These are phyloP conservation scores for Trichoderma hamatum DNA, from an alignment of 2,329 filamentous ascomycete genomes.

Conservation along the genomic window DNA sequence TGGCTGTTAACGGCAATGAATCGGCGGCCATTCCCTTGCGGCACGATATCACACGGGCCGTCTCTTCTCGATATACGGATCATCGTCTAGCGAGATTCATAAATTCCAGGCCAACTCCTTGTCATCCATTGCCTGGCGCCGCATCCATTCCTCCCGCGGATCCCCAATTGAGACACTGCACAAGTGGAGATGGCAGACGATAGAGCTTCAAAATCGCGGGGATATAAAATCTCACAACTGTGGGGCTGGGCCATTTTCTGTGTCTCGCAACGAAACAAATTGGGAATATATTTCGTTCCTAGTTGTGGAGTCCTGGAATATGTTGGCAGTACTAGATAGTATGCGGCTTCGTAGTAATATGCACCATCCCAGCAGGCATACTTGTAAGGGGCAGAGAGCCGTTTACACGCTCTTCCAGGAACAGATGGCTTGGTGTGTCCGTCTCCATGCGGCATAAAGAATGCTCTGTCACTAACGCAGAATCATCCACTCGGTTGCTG, in stretches of 20 bases:
- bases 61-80: neutral
- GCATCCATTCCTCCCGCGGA: conserved; percentile 6
- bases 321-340: too few relatives aligned
- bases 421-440: neutral
- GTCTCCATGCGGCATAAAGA: neutral
- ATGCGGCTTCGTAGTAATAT: neutral
- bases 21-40: neutral
- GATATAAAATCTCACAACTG: conserved; percentile 14
- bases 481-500: neutral
- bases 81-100: neutral
- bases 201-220: conserved; percentile 16
- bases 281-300: neutral
- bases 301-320: neutral
- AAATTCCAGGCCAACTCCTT: conserved; percentile 10
- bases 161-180: neutral
- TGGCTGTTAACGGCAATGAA: neutral
- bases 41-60: conserved; percentile 16
- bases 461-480: neutral
- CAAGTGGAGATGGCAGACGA: neutral
- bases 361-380: too few relatives aligned
- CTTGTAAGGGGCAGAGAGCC: neutral
- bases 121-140: conserved; percentile 10
- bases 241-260: conserved; percentile 6
- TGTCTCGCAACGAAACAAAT: neutral
- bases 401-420: neutral